Evolutionary conservation across 129 eudicot species (phyloP), one percentile per base, ranked within the genome.

Genomic region (Chrysanthemum makinoi): DNA sequence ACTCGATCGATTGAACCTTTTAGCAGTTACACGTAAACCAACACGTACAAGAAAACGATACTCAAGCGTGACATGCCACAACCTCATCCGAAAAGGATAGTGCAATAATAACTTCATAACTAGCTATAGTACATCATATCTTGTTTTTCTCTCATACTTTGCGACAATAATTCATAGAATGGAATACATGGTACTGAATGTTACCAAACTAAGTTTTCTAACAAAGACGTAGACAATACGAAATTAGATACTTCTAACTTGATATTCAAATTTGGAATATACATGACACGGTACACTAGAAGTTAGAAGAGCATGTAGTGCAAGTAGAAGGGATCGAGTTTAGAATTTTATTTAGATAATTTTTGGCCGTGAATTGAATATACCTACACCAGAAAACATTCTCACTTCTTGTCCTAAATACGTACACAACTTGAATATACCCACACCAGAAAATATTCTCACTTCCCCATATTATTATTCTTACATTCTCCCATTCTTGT

Each of bases 311-410:
- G 51, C 50, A 70, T 16, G 65, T 35, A 17, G 73, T 65, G 69
- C 57, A 66, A 48, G 71, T 66, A 5, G 69, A 65, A 51, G 16
- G 58, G 43, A 28, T 2, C 15, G 76, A 59, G 62, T 33, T 33
- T 18, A 15, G 14, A 17, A 28, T 64, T 50, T 69, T 53, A 16
- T 52, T 12, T 57, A 18, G 58, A 66, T 66, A 30, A 72, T 47
- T 47, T 6, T 15, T 60, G 57, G 50, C 66, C 19, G 33, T 20
- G 44, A 65, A 65, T 65, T 65, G 72, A 54, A 54, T 74, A 74
- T 10, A 65, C 65, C 72, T 30, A 10, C 65, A 56, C 78, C 58
- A 65, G 65, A 74, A 60, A 64, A 64, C 43, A 65, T 75, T 65
- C 72, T 14, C 24, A 14, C n/a, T 55, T 26, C 44, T 54, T 14